Conservation (phyloP, 257 asterid species). For the Nicotiana tabacum region DNA sequence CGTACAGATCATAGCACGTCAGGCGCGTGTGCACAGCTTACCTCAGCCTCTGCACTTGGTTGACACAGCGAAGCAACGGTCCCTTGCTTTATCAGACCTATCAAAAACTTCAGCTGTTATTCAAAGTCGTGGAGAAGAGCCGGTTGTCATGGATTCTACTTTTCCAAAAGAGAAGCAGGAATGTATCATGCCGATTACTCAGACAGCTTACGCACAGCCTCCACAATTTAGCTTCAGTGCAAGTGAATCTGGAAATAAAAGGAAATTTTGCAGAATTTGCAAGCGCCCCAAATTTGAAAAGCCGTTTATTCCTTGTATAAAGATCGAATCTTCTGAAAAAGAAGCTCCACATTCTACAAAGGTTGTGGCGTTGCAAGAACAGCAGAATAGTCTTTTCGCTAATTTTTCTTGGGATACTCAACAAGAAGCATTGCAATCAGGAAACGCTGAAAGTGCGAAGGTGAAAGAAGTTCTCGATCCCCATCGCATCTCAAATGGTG, state of each 20-base stretch:
- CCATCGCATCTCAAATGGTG: no score
- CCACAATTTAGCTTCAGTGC: slow-evolving; percentile 16
- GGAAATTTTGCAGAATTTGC: slow-evolving; percentile 49
- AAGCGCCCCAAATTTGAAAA: slow-evolving; percentile 27
- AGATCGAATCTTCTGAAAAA: slow-evolving; percentile 8
- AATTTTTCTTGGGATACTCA: slow-evolving; percentile 11
- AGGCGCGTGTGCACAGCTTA: slow-evolving; percentile 14
- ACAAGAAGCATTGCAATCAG: slow-evolving; percentile 11
- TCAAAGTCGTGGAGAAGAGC: slow-evolving; percentile 13
- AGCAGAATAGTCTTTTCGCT: slow-evolving; percentile 9
- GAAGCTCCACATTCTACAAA: slow-evolving; percentile 9
- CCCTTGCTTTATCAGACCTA: slow-evolving; percentile 11
- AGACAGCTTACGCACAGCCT: not conserved
- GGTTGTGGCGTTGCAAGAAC: slow-evolving; percentile 8
- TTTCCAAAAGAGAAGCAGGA: slow-evolving; percentile 9
- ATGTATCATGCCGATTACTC: slow-evolving; percentile 5
- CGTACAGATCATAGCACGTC: slow-evolving; percentile 26
- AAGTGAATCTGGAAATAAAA: slow-evolving; percentile 19
- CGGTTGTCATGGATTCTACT: not conserved
- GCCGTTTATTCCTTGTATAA: slow-evolving; percentile 18
- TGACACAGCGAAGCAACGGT: slow-evolving; percentile 6
- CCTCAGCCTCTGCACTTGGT: slow-evolving; percentile 9
- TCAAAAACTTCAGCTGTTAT: slow-evolving; percentile 1
- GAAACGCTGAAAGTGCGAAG: slow-evolving; percentile 7
- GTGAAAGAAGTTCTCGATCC: not conserved